A percentile compares a stretch with the other conserved stretches of the same genome.
Conservation (phyloP, 306 rosid genomes). For the Cucumis cinereus region DNA sequence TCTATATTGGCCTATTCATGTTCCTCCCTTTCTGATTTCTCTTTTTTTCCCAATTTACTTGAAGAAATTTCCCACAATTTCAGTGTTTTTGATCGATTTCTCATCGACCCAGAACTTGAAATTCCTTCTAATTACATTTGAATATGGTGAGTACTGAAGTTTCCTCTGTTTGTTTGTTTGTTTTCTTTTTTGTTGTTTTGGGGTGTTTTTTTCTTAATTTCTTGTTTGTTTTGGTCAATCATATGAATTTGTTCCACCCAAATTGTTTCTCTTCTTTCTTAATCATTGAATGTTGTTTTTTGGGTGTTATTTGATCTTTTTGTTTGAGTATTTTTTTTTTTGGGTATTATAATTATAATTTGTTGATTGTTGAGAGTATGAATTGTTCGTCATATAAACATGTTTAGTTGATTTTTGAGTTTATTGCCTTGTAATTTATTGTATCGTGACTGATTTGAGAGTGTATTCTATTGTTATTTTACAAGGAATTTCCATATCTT, state of each 20-base stretch:
- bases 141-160: not conserved
- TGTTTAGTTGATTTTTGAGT: not conserved
- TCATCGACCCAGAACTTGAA: not conserved
- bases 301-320: not conserved
- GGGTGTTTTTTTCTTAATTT: not conserved
- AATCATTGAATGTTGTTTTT: not conserved
- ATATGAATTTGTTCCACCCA: not conserved
- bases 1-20: not conserved
- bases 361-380: not conserved
- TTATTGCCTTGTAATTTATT: not conserved
- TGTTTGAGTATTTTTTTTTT: not conserved
- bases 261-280: not conserved
- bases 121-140: not conserved
- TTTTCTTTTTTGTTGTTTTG: not conserved
- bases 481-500: not conserved
- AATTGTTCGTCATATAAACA: not conserved
- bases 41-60: not conserved
- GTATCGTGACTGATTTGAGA: not conserved
- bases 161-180: not conserved
- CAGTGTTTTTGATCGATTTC: not conserved
- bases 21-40: not conserved
- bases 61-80: not conserved
- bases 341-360: not conserved
- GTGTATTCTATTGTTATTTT: not conserved
- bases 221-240: not conserved